Percentiles rank a stretch among this genome's conserved stretches.
Conservation (phyloP, 164 flowering plant species). For the Aristolochia californica region DNA sequence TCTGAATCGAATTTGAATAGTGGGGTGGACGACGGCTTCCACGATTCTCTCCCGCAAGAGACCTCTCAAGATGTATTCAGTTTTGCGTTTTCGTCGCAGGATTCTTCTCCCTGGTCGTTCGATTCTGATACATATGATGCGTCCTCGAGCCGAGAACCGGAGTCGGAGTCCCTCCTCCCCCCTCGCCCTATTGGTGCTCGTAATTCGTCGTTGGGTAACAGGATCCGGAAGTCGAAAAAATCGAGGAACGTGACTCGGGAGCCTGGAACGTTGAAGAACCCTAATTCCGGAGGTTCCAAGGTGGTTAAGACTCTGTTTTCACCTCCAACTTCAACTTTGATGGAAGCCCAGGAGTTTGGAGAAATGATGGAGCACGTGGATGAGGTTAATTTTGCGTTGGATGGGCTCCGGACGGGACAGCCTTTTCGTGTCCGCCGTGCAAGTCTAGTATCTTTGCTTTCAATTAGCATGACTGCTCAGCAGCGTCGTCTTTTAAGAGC, state of each 20-base stretch:
- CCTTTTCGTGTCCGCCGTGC: constrained; percentile 59
- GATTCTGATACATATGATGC: constrained; percentile 25
- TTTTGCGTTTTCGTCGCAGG: constrained; percentile 55
- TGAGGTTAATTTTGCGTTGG: constrained; percentile 86
- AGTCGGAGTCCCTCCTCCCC: constrained; percentile 11
- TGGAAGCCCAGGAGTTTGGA: constrained; percentile 96
- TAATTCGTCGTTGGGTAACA: constrained; percentile 11
- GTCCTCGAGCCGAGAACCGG: constrained; percentile 7
- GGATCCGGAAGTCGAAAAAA: constrained; percentile 20
- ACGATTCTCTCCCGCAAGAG: constrained; percentile 37
- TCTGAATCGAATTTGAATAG: constrained; percentile 31
- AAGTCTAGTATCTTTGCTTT: constrained; percentile 61
- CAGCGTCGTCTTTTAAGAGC: constrained; percentile 65
- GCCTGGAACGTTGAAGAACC: not conserved
- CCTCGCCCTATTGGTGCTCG: constrained; percentile 6
- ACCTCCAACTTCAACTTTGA: constrained; percentile 48
- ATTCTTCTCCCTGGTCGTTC: constrained; percentile 47
- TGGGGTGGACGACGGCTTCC: constrained; percentile 22
- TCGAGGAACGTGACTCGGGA: constrained; percentile 3
- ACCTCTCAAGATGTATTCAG: constrained; percentile 35
- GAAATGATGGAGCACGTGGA: constrained; percentile 97
- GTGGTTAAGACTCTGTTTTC: constrained; percentile 11
- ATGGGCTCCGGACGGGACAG: constrained; percentile 68
- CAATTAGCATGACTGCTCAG: constrained; percentile 48
- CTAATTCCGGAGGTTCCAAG: constrained; percentile 1